Conservation (phyloP, 108 stramenopile species). For the Seminavis robusta region DNA sequence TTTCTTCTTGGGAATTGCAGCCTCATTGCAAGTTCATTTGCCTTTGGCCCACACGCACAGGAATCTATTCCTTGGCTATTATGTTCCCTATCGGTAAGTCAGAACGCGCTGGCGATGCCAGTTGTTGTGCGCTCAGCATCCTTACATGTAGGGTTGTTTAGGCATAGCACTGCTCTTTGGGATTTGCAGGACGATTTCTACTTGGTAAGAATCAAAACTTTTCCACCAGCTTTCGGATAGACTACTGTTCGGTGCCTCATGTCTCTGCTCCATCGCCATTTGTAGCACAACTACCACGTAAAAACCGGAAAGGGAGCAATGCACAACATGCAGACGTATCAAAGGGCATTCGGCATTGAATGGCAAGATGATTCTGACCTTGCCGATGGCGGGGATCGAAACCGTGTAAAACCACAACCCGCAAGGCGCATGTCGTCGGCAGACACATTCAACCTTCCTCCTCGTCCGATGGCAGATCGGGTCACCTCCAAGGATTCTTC, state of each 20-base stretch:
- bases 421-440: no score
- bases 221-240: no score
- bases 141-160: no score
- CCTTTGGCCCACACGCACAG: constrained; percentile 3
- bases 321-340: constrained; percentile 70
- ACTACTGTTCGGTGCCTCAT: no score
- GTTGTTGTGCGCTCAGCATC: no score
- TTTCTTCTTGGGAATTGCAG: neutral
- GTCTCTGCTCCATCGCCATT: no score
- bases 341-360: constrained; percentile 62
- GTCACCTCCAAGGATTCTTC: neutral
- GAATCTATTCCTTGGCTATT: constrained; percentile 95
- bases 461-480: constrained; percentile 1
- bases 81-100: constrained; percentile 75
- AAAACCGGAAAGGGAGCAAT: constrained; percentile 51
- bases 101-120: no score
- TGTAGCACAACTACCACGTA: constrained; percentile 82
- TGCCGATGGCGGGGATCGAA: neutral
- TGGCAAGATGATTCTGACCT: constrained; percentile 20
- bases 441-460: neutral
- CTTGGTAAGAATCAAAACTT: no score
- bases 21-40: neutral
- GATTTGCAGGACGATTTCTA: constrained; percentile 89
- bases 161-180: constrained; percentile 77
- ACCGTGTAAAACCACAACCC: no score